A percentile compares a stretch with the other conserved stretches of the same genome.
These are phyloP conservation scores for Podila epigama DNA, from an alignment of 192 early-diverging fungal genomes.

Conservation along the genomic window DNA sequence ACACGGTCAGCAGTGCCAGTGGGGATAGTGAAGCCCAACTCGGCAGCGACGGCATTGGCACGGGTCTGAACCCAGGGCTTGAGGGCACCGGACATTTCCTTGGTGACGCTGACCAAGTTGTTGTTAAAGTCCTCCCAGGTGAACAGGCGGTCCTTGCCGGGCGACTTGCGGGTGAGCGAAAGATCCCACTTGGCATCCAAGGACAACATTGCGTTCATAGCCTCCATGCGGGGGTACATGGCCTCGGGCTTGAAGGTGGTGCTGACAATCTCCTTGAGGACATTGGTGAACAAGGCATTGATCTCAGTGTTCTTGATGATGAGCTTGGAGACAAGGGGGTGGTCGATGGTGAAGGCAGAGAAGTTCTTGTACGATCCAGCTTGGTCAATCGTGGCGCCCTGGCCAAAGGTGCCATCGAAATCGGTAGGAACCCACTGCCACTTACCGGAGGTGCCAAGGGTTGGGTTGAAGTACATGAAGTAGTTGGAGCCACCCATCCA, in stretches of 20 bases:
- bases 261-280: constrained; percentile 42
- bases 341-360: constrained; percentile 18
- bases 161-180: constrained; percentile 18
- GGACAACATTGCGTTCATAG: constrained; percentile 46
- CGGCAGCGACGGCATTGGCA: constrained; percentile 8
- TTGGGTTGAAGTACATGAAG: constrained; percentile 55
- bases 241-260: constrained; percentile 45
- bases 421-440: constrained; percentile 55
- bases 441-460: constrained; percentile 23
- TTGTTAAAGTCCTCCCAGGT: constrained; percentile 45
- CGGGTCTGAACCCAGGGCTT: constrained; percentile 29
- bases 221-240: constrained; percentile 42
- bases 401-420: constrained; percentile 56
- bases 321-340: constrained; percentile 52
- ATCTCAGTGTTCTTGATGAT: constrained; percentile 42
- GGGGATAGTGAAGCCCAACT: constrained; percentile 32
- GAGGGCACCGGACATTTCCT: constrained; percentile 32
- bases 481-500: constrained; percentile 57
- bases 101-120: constrained; percentile 41
- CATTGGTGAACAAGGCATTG: constrained; percentile 29
- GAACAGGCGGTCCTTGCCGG: constrained; percentile 28
- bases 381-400: constrained; percentile 36
- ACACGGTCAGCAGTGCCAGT: constrained; percentile 41
- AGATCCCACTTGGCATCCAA: constrained; percentile 51
- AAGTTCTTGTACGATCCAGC: constrained; percentile 36